Evolutionary conservation across 192 early-diverging fungal genomes (phyloP).

Genomic region (Coemansia sp.): DNA sequence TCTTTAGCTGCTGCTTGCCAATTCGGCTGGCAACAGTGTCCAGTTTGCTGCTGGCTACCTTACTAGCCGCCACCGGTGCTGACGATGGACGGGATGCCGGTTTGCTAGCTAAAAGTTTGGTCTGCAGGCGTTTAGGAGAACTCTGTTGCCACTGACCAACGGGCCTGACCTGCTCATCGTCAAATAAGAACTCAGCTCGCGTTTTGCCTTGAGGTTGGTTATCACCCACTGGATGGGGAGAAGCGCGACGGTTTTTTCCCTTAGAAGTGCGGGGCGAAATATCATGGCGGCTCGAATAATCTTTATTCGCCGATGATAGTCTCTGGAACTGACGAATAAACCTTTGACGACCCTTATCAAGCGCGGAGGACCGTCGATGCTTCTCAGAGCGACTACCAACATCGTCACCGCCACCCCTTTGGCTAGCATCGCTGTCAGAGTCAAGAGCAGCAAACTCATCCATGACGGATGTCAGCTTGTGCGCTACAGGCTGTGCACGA

Average conservation of each 20-base stretch:
- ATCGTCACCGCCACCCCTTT: neutral
- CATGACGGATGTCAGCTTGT: slow-evolving; percentile 39
- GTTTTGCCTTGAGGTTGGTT: neutral
- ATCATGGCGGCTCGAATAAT: neutral
- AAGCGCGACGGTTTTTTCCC: neutral
- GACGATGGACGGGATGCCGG: neutral
- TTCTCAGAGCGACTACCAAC: neutral
- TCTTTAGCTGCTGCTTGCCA: slow-evolving; percentile 7
- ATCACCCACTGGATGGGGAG: neutral
- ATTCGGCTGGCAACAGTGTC: slow-evolving; percentile 27
- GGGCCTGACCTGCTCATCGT: slow-evolving; percentile 20
- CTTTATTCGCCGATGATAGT: neutral
- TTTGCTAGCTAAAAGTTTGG: slow-evolving; percentile 22
- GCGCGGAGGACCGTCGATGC: neutral
- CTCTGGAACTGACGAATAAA: neutral
- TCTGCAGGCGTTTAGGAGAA: slow-evolving; percentile 18
- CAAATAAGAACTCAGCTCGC: slow-evolving; percentile 41
- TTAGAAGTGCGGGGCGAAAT: neutral
- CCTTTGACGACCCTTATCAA: neutral
- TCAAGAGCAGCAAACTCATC: slow-evolving; percentile 49
- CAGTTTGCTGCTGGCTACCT: neutral
- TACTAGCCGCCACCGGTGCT: neutral
- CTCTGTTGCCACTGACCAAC: neutral
- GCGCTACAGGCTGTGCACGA: slow-evolving; percentile 4
- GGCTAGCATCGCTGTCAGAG: slow-evolving; percentile 31